Percentiles rank a stretch among this genome's conserved stretches.
phyloP scores from a whole-genome alignment of 352 stramenopile genomes.

The Phytophthora cactorum region DNA sequence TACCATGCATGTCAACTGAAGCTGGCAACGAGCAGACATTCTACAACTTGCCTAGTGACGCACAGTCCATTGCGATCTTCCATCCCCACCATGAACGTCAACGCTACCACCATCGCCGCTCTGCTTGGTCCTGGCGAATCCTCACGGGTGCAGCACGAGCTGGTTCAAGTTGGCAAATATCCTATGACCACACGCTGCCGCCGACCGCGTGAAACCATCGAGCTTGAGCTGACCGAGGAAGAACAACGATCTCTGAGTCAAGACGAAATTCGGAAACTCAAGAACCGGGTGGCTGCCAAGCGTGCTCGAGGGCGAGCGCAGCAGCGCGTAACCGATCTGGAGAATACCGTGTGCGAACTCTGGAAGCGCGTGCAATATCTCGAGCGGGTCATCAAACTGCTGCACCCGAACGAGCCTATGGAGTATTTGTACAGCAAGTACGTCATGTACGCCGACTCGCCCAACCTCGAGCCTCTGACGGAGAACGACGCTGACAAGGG shows the following conservation, averaged over 20 bases:
- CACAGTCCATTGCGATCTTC: slow-evolving; percentile 21
- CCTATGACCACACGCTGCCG: slow-evolving; percentile 34
- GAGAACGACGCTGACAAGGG: slow-evolving; percentile 13
- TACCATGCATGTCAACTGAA: slow-evolving; percentile 15
- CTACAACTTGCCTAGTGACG: slow-evolving; percentile 24
- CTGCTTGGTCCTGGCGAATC: slow-evolving; percentile 29
- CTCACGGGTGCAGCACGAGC: slow-evolving; percentile 25
- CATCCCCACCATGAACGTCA: slow-evolving; percentile 27
- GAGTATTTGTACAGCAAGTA: slow-evolving; percentile 55
- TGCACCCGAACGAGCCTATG: slow-evolving; percentile 42
- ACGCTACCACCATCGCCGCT: slow-evolving; percentile 33
- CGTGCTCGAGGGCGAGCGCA: slow-evolving; percentile 60
- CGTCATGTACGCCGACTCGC: slow-evolving; percentile 49
- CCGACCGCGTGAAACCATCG: slow-evolving; percentile 50
- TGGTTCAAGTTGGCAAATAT: slow-evolving; percentile 42
- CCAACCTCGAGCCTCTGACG: slow-evolving; percentile 34
- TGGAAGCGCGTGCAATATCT: slow-evolving; percentile 69
- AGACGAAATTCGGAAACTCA: slow-evolving; percentile 67
- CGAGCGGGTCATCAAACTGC: slow-evolving; percentile 47
- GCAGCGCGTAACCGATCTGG: slow-evolving; percentile 54
- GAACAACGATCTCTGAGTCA: slow-evolving; percentile 42
- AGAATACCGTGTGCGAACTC: slow-evolving; percentile 60
- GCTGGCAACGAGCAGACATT: slow-evolving; percentile 14
- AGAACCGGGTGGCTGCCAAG: slow-evolving; percentile 73
- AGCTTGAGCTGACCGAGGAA: slow-evolving; percentile 62